Evolutionary conservation across 2,329 filamentous ascomycete genomes (phyloP).

Genomic region (Penicillium sp.): DNA sequence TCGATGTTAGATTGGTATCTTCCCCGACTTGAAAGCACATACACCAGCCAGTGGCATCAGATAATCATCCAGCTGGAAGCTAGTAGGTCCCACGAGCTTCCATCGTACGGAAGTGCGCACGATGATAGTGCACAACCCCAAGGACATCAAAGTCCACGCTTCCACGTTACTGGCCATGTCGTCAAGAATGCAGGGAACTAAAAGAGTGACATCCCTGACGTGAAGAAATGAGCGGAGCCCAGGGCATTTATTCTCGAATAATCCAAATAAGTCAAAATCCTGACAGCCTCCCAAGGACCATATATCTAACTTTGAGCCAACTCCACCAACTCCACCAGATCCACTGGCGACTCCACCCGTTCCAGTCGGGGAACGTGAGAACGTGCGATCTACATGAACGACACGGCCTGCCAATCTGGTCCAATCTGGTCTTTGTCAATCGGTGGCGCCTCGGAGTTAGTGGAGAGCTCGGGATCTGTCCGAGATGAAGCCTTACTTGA

Average conservation of each 20-base stretch:
- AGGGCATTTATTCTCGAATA: not conserved
- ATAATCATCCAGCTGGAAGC: slow-evolving; percentile 24
- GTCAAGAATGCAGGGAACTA: not conserved
- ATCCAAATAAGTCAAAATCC: not conserved
- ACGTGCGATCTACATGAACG: not conserved
- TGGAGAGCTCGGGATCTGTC: not conserved
- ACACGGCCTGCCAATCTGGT: not conserved
- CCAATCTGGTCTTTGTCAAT: not conserved
- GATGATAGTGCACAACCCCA: slow-evolving; percentile 14
- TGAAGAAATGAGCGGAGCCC: not conserved
- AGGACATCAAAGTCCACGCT: slow-evolving; percentile 50
- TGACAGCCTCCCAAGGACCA: not conserved
- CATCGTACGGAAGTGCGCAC: slow-evolving; percentile 18
- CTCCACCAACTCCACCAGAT: not conserved
- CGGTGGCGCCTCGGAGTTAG: not conserved
- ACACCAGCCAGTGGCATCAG: slow-evolving; percentile 23
- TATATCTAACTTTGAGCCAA: not conserved
- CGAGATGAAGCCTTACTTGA: not conserved
- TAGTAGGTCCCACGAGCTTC: slow-evolving; percentile 17
- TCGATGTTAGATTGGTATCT: not conserved
- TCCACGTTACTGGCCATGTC: slow-evolving; percentile 31
- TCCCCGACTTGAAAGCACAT: not conserved
- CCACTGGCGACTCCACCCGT: not conserved
- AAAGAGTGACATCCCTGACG: not conserved
- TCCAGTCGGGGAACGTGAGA: not conserved